Evolutionary conservation across 306 rosid genomes (phyloP).

Genomic region (Lablab purpureus): DNA sequence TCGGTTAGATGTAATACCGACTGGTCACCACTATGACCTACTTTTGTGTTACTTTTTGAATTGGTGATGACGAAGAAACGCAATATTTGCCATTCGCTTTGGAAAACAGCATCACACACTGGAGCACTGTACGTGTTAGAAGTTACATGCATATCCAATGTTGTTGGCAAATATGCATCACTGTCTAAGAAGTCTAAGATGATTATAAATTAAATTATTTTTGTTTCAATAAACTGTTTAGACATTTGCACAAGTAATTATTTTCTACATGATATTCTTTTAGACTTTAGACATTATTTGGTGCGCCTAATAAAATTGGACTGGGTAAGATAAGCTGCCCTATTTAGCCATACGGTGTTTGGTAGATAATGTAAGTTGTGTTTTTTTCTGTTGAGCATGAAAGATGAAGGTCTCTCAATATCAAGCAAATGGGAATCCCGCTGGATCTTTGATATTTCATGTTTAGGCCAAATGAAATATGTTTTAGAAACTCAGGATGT

Average conservation of each 20-base stretch:
- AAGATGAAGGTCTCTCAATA: neutral
- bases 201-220: neutral
- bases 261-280: neutral
- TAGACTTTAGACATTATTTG: slow-evolving; percentile 33
- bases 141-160: slow-evolving; percentile 38
- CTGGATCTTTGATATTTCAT: neutral
- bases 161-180: slow-evolving; percentile 29
- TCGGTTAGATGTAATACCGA: slow-evolving; percentile 46
- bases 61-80: slow-evolving; percentile 51
- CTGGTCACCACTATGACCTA: slow-evolving; percentile 40
- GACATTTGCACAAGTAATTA: neutral
- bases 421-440: neutral
- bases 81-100: slow-evolving; percentile 43
- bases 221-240: neutral
- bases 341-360: slow-evolving; percentile 6
- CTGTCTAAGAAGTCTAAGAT: neutral
- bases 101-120: slow-evolving; percentile 8
- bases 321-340: slow-evolving; percentile 18
- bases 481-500: neutral
- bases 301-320: slow-evolving; percentile 26
- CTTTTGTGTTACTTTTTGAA: slow-evolving; percentile 45
- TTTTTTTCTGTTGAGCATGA: neutral
- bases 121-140: slow-evolving; percentile 29
- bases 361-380: slow-evolving; percentile 23
- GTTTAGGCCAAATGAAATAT: slow-evolving; percentile 9